These are phyloP conservation scores for Alliaria petiolata DNA, from an alignment of 345 rosid genomes.

Conservation along the genomic window DNA sequence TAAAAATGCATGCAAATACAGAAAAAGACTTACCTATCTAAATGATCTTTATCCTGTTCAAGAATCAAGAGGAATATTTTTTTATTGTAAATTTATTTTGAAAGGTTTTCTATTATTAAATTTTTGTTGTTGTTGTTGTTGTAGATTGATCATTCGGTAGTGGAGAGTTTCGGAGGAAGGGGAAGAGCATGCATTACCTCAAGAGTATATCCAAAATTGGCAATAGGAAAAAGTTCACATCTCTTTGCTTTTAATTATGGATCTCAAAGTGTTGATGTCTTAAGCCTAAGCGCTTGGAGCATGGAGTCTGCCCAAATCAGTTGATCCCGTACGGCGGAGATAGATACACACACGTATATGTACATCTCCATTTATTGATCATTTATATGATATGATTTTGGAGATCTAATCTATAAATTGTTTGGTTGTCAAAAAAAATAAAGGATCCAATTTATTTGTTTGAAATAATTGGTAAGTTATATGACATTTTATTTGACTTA, in stretches of 20 bases:
- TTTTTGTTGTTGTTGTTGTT: not conserved
- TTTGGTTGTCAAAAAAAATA: not conserved
- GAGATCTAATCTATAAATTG: conserved; percentile 13
- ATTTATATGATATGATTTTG: conserved; percentile 4
- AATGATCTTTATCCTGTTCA: too few relatives aligned
- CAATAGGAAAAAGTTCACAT: conserved; percentile 37
- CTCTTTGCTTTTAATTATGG: conserved; percentile 40
- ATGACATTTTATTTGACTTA: conserved; percentile 21
- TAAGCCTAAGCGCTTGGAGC: conserved; percentile 40
- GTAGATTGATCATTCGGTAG: conserved; percentile 55
- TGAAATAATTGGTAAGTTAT: conserved; percentile 5
- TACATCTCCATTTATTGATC: conserved; percentile 19
- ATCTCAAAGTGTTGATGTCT: conserved; percentile 30
- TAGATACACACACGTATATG: conserved; percentile 14
- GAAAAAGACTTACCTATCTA: too few relatives aligned
- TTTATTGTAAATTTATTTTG: not conserved
- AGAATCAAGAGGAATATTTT: not conserved
- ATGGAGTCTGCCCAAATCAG: conserved; percentile 38
- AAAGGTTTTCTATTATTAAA: too few relatives aligned
- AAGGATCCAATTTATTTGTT: conserved; percentile 7
- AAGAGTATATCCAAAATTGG: conserved; percentile 54
- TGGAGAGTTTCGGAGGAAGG: conserved; percentile 55
- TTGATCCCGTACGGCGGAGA: conserved; percentile 25
- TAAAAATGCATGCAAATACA: not conserved
- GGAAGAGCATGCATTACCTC: conserved; percentile 58